These are phyloP conservation scores for Ploettnerulaceae sp. DNA, from an alignment of 2,329 filamentous ascomycete species.

Conservation along the genomic window DNA sequence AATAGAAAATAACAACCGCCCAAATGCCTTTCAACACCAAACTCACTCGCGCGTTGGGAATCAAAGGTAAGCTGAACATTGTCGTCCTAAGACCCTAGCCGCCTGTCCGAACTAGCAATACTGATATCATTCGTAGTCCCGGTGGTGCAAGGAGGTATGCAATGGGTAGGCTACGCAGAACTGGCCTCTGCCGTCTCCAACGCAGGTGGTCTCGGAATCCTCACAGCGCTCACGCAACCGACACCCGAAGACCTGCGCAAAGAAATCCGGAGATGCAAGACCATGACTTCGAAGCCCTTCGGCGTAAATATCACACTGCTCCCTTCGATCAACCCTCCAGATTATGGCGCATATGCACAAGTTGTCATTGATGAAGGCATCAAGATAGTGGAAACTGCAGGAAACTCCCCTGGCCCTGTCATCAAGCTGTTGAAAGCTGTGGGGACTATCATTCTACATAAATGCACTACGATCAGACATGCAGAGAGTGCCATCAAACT, in stretches of 20 bases:
- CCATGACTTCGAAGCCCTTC: slow-evolving; percentile 75
- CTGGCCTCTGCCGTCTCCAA: slow-evolving; percentile 72
- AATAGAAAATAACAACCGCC: background rate
- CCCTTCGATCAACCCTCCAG: slow-evolving; percentile 80
- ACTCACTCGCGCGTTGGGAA: slow-evolving; percentile 38
- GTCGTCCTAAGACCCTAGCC: background rate
- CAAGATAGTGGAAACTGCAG: slow-evolving; percentile 86
- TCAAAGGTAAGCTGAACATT: slow-evolving; percentile 32
- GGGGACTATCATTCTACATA: slow-evolving; percentile 79
- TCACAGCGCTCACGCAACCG: slow-evolving; percentile 88
- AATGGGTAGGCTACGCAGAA: slow-evolving; percentile 79
- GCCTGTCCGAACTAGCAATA: background rate
- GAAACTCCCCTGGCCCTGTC: slow-evolving; percentile 84
- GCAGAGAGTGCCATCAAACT: slow-evolving; percentile 88
- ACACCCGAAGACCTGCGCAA: slow-evolving; percentile 86
- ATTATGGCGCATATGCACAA: slow-evolving; percentile 88
- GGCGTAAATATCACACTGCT: slow-evolving; percentile 94
- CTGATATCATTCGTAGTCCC: slow-evolving; percentile 52
- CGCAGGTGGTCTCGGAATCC: slow-evolving; percentile 76
- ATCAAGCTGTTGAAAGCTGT: slow-evolving; percentile 83
- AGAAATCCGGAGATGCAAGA: slow-evolving; percentile 83
- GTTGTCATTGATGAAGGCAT: slow-evolving; percentile 92
- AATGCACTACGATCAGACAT: slow-evolving; percentile 95
- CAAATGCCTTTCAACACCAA: slow-evolving; percentile 39
- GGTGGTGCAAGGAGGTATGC: slow-evolving; percentile 82